These are phyloP conservation scores for Metschnikowia proteae DNA, from an alignment of 805 yeast genomes.

Conservation along the genomic window DNA sequence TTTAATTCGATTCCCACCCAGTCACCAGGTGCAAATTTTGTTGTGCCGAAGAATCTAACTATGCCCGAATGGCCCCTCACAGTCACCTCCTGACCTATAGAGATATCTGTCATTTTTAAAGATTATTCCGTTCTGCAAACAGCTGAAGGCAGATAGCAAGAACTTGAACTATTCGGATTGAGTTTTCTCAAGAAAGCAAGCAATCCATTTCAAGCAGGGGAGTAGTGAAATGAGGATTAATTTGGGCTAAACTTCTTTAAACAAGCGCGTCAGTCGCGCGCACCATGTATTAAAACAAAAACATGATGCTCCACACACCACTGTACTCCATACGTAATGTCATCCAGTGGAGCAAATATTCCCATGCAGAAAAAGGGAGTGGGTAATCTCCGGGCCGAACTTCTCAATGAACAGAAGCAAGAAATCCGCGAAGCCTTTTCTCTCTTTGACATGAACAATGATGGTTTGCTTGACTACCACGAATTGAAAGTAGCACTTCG, in stretches of 20 bases:
- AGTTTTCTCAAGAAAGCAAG: background rate
- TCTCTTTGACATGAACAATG: conserved; percentile 88
- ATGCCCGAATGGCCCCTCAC: conserved; percentile 42
- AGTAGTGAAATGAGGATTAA: background rate
- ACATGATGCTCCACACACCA: background rate
- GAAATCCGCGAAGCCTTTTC: conserved; percentile 91
- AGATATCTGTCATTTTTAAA: background rate
- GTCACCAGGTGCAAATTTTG: conserved; percentile 55
- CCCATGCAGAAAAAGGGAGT: conserved; percentile 19
- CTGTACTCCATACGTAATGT: conserved; percentile 10
- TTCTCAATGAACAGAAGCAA: conserved; percentile 81
- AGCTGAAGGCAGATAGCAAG: background rate
- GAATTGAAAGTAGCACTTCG: conserved; percentile 91
- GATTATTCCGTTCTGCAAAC: background rate
- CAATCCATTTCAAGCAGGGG: background rate
- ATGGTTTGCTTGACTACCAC: conserved; percentile 86
- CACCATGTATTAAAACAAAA: conserved; percentile 1
- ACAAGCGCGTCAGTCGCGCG: conserved; percentile 5
- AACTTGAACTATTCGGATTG: background rate
- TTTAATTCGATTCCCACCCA: conserved; percentile 52
- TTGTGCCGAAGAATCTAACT: conserved; percentile 49
- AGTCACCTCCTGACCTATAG: conserved; percentile 30
- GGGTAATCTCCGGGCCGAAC: conserved; percentile 56
- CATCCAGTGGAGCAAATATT: conserved; percentile 3
- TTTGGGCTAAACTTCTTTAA: background rate